Conservation (phyloP, 306 rosid genomes). For the Trifolium subterraneum region DNA sequence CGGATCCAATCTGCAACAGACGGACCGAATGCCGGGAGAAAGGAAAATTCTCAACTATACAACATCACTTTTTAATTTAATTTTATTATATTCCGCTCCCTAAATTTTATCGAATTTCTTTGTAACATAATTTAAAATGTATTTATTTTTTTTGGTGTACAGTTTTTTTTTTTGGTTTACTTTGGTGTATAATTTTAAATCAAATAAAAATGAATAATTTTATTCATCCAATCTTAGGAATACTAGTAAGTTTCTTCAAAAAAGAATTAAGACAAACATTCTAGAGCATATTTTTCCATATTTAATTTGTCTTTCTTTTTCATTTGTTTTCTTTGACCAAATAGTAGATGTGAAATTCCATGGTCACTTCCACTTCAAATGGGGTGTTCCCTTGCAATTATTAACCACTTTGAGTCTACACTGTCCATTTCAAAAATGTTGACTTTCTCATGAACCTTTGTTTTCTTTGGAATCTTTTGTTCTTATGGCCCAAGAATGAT, state of each 20-base stretch:
- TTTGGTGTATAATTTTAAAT: too few relatives aligned
- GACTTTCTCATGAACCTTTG: conserved; percentile 21
- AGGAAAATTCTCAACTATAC: too few relatives aligned
- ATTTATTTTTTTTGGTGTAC: too few relatives aligned
- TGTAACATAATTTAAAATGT: too few relatives aligned
- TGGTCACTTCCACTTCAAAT: conserved; percentile 18
- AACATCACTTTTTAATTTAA: too few relatives aligned
- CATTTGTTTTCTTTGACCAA: conserved; percentile 17
- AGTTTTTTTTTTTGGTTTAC: too few relatives aligned
- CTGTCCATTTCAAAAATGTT: conserved; percentile 36
- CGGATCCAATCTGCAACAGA: too few relatives aligned
- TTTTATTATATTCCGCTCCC: too few relatives aligned
- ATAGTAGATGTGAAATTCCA: conserved; percentile 2
- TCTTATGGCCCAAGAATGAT: neutral
- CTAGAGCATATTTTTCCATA: neutral
- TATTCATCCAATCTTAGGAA: neutral
- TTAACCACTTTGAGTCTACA: neutral
- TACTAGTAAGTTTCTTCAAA: too few relatives aligned
- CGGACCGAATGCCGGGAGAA: too few relatives aligned
- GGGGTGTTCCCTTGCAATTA: conserved; percentile 28
- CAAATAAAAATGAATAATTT: too few relatives aligned
- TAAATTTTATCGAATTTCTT: too few relatives aligned
- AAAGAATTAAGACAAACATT: neutral
- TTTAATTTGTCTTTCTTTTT: conserved; percentile 17
- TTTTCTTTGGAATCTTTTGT: conserved; percentile 24